Base-by-base conservation (phyloP, 2,329 filamentous ascomycete species). In the Fusarium bactridioides region DNA sequence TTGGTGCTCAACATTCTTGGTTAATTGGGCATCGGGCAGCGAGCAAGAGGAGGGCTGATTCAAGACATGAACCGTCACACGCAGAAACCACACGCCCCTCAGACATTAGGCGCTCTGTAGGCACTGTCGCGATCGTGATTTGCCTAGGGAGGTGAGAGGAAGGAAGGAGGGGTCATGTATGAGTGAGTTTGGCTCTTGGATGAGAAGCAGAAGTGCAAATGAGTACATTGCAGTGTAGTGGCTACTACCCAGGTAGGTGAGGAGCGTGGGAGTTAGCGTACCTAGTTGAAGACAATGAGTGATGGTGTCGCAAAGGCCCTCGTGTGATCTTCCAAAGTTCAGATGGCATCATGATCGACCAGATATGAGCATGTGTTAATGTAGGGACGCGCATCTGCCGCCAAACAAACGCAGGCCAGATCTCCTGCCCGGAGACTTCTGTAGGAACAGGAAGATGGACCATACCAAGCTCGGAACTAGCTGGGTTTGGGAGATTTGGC, bases 351-450 rank as follows among this genome's bases (percentile, higher is more conserved):
- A 63, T 67, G 70, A 73, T 73, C 70, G 61, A 21, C 65, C 41
- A 29, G 59, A 48, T 47, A 69, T 63, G 64, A 59, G 53, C 68
- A 72, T 62, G 57, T 60, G 63, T 70, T 51, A 51, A 73, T 61
- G 62, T 70, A 73, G 58, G 61, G 60, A 76, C 74, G 74, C 74
- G 70, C 74, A 76, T 76, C 74, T 76, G 70, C 70, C 74, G 74
- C 73, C 63, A 53, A 65, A 69, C 60, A 64, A 69, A 69, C 56
- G 45, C 69, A 70, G 64, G 45, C 55, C 63, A 73, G 70, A 73
- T 73, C 69, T 73, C 65, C 38, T 62, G 65, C 33, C 54, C 53
- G 54, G 51, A 64, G 66, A 40, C 70, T 73, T 70, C 70, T 73
- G 70, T 73, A 73, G 70, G 70, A 63, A 75, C 64, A 73, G 62